Evolutionary conservation across 164 flowering plant genomes (phyloP).

Genomic region (Dillenia suffruticosa): DNA sequence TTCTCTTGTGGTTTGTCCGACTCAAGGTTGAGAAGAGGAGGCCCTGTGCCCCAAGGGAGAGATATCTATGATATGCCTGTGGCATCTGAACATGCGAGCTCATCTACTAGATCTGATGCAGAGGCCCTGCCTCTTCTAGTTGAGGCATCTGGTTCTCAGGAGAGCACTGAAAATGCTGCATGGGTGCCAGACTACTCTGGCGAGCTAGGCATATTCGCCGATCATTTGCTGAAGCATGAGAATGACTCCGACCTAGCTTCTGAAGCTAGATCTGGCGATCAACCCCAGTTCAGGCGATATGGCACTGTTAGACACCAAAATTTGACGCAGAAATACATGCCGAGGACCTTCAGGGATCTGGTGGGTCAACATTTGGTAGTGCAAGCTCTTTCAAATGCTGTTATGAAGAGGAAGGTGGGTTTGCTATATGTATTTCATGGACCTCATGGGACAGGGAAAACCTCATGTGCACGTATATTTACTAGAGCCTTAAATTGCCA

Average conservation of each 20-base stretch:
- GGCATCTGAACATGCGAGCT: constrained; percentile 49
- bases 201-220: constrained; percentile 86
- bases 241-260: constrained; percentile 75
- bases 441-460: constrained; percentile 97
- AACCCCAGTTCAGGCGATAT: constrained; percentile 24
- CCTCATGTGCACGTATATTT: constrained; percentile 92
- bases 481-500: constrained; percentile 88
- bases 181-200: constrained; percentile 85
- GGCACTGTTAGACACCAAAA: constrained; percentile 58
- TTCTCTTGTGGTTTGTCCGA: constrained; percentile 91
- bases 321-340: constrained; percentile 85
- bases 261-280: constrained; percentile 59
- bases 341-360: constrained; percentile 81
- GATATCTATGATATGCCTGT: constrained; percentile 37
- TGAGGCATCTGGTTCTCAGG: constrained; percentile 72
- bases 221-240: constrained; percentile 50
- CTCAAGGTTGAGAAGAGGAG: constrained; percentile 51
- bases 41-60: constrained; percentile 30
- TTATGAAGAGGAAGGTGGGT: constrained; percentile 63
- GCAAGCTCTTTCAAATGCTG: constrained; percentile 96
- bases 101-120: constrained; percentile 52
- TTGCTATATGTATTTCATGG: constrained; percentile 88
- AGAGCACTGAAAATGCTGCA: constrained; percentile 53
- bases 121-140: constrained; percentile 79
- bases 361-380: constrained; percentile 88